Conservation (phyloP, 2,329 filamentous ascomycete species). For the Alternaria sp. region DNA sequence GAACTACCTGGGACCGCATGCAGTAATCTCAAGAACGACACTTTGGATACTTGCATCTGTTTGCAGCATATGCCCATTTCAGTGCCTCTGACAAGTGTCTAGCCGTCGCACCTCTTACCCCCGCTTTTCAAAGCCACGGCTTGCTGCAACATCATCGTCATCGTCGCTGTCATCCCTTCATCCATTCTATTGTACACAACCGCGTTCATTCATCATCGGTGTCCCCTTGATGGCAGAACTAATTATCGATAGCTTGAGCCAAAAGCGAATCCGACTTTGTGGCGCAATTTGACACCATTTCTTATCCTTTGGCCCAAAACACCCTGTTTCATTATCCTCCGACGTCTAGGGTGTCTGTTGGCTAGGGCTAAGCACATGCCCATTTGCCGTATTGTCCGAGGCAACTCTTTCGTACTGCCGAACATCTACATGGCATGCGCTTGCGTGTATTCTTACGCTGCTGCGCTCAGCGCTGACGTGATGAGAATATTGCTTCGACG, state of each 20-base stretch:
- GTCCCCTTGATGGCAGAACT: neutral
- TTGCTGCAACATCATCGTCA: neutral
- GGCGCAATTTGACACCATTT: neutral
- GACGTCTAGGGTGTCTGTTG: conserved; percentile 12
- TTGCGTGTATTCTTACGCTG: neutral
- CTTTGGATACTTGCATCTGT: neutral
- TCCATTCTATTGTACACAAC: neutral
- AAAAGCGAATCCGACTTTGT: neutral
- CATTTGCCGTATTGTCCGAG: neutral
- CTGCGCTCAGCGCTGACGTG: neutral
- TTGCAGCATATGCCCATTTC: neutral
- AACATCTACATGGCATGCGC: neutral
- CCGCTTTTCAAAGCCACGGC: neutral
- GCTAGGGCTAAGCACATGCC: neutral
- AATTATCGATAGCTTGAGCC: neutral
- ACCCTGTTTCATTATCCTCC: conserved; percentile 18
- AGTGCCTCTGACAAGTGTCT: neutral
- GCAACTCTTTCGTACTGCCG: neutral
- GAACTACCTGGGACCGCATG: neutral
- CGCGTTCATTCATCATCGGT: neutral
- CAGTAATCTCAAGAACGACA: neutral
- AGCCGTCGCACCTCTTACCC: neutral
- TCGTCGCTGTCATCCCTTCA: neutral
- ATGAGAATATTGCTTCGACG: neutral
- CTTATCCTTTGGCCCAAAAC: neutral